Percentiles rank a stretch among this genome's conserved stretches.
These are phyloP conservation scores for Colletotrichum lini DNA, from an alignment of 2,329 filamentous ascomycete species.

Conservation along the genomic window DNA sequence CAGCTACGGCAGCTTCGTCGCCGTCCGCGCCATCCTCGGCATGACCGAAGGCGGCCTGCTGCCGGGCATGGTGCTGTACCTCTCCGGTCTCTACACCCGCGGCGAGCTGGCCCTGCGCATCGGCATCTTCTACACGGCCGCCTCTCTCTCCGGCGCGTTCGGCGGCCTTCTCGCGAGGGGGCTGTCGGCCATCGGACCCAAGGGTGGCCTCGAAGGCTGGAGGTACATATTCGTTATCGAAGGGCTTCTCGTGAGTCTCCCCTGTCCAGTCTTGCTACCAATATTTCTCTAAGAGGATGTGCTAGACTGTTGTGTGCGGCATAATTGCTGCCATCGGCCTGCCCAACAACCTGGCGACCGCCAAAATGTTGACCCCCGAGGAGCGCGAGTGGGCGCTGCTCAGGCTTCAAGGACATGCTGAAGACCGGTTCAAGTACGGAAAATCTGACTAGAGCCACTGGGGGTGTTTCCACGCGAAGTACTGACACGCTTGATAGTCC, in stretches of 20 bases:
- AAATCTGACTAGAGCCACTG: background rate
- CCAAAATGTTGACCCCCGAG: slow-evolving; percentile 66
- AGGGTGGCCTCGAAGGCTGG: slow-evolving; percentile 69
- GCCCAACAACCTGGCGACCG: slow-evolving; percentile 68
- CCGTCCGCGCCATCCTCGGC: slow-evolving; percentile 73
- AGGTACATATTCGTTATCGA: slow-evolving; percentile 76
- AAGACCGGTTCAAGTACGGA: slow-evolving; percentile 53
- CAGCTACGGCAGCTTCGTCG: slow-evolving; percentile 70
- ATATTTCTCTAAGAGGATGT: slow-evolving; percentile 28
- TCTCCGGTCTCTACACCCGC: slow-evolving; percentile 73
- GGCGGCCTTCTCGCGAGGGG: slow-evolving; percentile 74
- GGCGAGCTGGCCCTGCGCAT: slow-evolving; percentile 74
- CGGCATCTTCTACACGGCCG: slow-evolving; percentile 77
- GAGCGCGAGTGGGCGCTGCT: slow-evolving; percentile 65
- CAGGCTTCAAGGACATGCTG: slow-evolving; percentile 57
- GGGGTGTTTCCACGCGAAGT: background rate
- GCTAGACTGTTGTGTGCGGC: slow-evolving; percentile 68
- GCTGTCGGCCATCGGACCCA: slow-evolving; percentile 70
- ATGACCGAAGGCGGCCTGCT: slow-evolving; percentile 75
- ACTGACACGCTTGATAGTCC: slow-evolving; percentile 29
- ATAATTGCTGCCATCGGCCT: slow-evolving; percentile 66
- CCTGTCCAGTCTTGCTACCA: background rate
- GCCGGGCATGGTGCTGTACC: slow-evolving; percentile 78
- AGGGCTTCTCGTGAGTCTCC: slow-evolving; percentile 62
- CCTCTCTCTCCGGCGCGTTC: slow-evolving; percentile 75